A percentile compares a stretch with the other conserved stretches of the same genome.
These are phyloP conservation scores for Trichosporon sp. DNA, from an alignment of 1,284 basidiomycete species.

Conservation along the genomic window DNA sequence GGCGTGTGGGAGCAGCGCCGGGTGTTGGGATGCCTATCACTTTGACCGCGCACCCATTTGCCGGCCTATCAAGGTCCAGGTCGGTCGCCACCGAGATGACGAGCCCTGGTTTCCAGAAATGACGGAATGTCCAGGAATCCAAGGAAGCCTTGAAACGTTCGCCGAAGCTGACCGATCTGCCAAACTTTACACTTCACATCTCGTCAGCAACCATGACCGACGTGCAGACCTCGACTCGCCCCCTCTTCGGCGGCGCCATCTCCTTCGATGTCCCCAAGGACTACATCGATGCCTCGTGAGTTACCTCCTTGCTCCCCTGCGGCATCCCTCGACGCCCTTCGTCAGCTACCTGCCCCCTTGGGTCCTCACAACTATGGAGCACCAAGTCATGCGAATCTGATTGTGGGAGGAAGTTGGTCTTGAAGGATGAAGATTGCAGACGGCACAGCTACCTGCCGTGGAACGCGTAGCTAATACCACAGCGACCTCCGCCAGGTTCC, in stretches of 20 bases:
- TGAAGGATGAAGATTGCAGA: too few relatives aligned
- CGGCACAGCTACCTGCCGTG: too few relatives aligned
- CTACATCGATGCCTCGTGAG: constrained; percentile 85
- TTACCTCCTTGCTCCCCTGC: constrained; percentile 25
- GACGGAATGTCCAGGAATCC: constrained; percentile 13
- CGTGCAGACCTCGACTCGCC: constrained; percentile 26
- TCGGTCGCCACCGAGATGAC: constrained; percentile 7
- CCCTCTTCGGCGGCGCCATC: constrained; percentile 73
- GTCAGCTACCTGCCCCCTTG: background rate
- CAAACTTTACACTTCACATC: background rate
- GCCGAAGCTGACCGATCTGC: background rate
- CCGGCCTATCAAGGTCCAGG: background rate
- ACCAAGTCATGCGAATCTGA: too few relatives aligned
- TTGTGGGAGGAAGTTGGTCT: too few relatives aligned
- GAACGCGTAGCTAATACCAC: constrained; percentile 3
- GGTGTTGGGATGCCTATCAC: background rate
- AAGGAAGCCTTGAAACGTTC: background rate
- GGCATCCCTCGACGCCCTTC: background rate
- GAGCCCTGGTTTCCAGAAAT: background rate
- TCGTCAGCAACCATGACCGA: constrained; percentile 24
- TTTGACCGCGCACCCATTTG: background rate
- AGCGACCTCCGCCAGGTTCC: constrained; percentile 90
- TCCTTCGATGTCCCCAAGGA: constrained; percentile 63
- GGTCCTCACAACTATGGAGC: too few relatives aligned
- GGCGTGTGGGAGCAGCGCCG: background rate